phyloP scores from a whole-genome alignment of 148 eudicot genomes.

The Rhododendron ferrugineum region DNA sequence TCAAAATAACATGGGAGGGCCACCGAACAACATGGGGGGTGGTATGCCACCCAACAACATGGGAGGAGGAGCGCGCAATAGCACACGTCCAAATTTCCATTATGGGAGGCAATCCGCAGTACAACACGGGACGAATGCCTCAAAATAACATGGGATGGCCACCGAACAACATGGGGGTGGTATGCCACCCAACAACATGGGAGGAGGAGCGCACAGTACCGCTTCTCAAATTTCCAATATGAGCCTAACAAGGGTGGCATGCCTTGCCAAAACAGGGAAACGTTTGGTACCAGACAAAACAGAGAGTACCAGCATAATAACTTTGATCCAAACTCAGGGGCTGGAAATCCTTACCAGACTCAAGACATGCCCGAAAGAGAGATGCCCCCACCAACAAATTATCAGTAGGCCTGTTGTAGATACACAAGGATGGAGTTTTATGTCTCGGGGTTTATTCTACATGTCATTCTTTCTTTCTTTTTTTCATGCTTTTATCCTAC shows the following conservation, averaged over 20 bases:
- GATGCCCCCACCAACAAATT: constrained; percentile 29
- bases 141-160: constrained; percentile 25
- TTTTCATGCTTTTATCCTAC: background rate
- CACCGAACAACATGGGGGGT: constrained; percentile 8
- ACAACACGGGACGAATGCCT: constrained; percentile 19
- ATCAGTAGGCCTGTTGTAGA: constrained; percentile 17
- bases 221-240: constrained; percentile 20
- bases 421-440: background rate
- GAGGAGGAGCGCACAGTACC: constrained; percentile 18
- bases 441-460: background rate
- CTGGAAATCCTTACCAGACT: constrained; percentile 27
- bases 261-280: constrained; percentile 32
- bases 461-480: background rate
- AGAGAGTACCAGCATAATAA: constrained; percentile 21
- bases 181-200: constrained; percentile 1
- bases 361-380: constrained; percentile 62
- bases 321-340: constrained; percentile 28
- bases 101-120: constrained; percentile 21
- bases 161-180: background rate
- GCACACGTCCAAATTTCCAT: too few species aligned
- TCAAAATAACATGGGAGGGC: constrained; percentile 12
- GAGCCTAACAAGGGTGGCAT: constrained; percentile 34
- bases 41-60: too few species aligned
- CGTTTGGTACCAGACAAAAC: constrained; percentile 25
- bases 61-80: too few species aligned